Conservation (phyloP, 2,329 filamentous ascomycete species). For the Sporothrix globosa region DNA sequence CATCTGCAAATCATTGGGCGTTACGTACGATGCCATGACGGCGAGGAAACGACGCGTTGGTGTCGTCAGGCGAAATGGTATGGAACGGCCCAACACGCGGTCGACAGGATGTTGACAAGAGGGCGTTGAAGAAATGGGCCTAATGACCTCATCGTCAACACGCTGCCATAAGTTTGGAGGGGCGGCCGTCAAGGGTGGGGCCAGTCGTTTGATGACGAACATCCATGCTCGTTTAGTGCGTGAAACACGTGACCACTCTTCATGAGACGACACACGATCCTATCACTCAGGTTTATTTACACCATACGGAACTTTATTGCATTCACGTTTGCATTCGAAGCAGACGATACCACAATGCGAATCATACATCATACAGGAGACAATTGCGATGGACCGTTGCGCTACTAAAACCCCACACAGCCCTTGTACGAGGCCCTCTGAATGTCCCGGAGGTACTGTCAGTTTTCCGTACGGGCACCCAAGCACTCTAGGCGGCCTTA, state of each 20-base stretch:
- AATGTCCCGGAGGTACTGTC: constrained; percentile 22
- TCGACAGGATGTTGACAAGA: background rate
- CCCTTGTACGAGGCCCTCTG: constrained; percentile 41
- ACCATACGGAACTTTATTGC: background rate
- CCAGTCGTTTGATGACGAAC: constrained; percentile 15
- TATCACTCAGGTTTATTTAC: background rate
- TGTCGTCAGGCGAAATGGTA: background rate
- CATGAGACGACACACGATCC: background rate
- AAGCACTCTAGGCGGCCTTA: constrained; percentile 40
- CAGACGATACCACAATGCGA: background rate
- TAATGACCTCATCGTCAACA: constrained; percentile 34
- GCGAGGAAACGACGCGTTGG: background rate
- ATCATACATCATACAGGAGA: background rate
- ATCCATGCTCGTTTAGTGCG: background rate
- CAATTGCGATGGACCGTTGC: no score
- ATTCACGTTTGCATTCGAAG: background rate
- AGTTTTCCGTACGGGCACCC: constrained; percentile 25
- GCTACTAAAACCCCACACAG: constrained; percentile 38
- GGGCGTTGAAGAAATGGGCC: constrained; percentile 25
- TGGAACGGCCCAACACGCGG: background rate
- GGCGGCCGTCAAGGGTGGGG: constrained; percentile 27
- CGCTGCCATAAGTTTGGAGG: background rate
- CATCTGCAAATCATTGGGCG: no score
- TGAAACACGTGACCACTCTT: background rate
- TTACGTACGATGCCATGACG: constrained; percentile 22